These are phyloP conservation scores for Bertia moriformis DNA, from an alignment of 2,329 filamentous ascomycete genomes.

Conservation along the genomic window DNA sequence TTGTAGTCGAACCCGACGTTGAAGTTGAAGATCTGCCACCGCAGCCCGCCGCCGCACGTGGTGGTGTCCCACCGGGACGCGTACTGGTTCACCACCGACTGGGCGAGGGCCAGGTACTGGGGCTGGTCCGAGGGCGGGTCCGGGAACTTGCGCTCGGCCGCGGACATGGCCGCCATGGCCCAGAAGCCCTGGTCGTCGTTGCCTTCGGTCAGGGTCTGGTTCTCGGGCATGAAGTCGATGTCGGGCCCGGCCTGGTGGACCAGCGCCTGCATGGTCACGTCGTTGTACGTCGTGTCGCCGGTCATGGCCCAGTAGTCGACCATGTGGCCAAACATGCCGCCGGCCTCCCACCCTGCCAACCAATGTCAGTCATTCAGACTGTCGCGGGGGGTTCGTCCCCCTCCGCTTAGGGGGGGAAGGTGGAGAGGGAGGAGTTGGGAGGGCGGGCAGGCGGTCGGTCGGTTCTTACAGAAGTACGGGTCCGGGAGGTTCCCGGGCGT, in stretches of 20 bases:
- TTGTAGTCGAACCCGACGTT: slow-evolving; percentile 60
- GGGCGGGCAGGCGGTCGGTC: slow-evolving; percentile 22
- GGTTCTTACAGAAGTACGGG: slow-evolving; percentile 47
- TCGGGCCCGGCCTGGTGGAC: slow-evolving; percentile 45
- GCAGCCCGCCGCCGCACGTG: slow-evolving; percentile 59
- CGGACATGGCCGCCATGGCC: slow-evolving; percentile 69
- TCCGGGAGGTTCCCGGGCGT: slow-evolving; percentile 39
- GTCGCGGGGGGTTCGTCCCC: not conserved
- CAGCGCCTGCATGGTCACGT: slow-evolving; percentile 40
- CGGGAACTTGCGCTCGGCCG: slow-evolving; percentile 63
- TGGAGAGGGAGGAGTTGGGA: slow-evolving; percentile 23
- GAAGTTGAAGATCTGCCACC: slow-evolving; percentile 74
- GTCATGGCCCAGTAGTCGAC: slow-evolving; percentile 63
- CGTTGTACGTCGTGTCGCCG: slow-evolving; percentile 50
- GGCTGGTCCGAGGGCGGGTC: slow-evolving; percentile 47
- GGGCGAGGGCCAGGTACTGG: slow-evolving; percentile 65
- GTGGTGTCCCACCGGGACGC: slow-evolving; percentile 52
- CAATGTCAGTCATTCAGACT: too few relatives aligned
- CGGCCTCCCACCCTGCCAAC: slow-evolving; percentile 54
- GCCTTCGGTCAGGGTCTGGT: slow-evolving; percentile 44
- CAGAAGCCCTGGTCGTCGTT: slow-evolving; percentile 76
- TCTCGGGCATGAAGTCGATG: slow-evolving; percentile 50
- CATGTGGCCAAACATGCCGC: slow-evolving; percentile 56
- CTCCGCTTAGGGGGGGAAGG: slow-evolving; percentile 2
- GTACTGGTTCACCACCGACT: slow-evolving; percentile 71